Conservation (phyloP, 768 basidiomycete genomes). For the Calocybe cyanea region DNA sequence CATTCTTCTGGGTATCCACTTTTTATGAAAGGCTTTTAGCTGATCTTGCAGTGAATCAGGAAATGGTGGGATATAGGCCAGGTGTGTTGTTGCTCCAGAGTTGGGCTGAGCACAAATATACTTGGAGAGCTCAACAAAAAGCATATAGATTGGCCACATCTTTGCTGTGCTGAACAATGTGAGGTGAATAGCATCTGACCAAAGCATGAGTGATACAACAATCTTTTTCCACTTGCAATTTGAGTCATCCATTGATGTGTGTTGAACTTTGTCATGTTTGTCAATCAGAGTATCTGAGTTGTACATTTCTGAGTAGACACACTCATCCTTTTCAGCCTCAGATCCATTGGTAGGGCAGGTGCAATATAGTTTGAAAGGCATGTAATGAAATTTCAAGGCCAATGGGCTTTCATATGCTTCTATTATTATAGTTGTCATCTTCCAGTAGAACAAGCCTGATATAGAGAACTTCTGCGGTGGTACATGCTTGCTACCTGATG, state of each 20-base stretch:
- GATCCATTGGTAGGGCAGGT: no score
- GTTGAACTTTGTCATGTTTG: slow-evolving; percentile 4
- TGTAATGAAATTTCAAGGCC: no score
- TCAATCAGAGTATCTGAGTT: slow-evolving; percentile 3
- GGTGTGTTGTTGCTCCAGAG: slow-evolving; percentile 1
- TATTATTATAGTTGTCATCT: no score
- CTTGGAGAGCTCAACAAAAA: slow-evolving; percentile 22
- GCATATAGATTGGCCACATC: slow-evolving; percentile 23
- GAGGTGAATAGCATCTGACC: slow-evolving; percentile 28
- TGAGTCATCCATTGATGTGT: neutral
- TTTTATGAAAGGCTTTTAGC: neutral
- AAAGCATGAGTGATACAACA: slow-evolving; percentile 23
- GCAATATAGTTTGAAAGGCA: no score
- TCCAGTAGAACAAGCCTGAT: no score
- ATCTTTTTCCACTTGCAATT: slow-evolving; percentile 12
- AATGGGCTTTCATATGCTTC: no score
- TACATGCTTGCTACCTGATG: no score
- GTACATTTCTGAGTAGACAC: slow-evolving; percentile 5
- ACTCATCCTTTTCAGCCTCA: no score
- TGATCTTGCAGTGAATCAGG: neutral
- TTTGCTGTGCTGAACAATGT: slow-evolving; percentile 25
- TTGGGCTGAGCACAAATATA: slow-evolving; percentile 16
- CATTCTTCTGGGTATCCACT: no score
- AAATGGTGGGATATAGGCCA: slow-evolving; percentile 12
- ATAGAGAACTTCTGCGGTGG: no score